Percentiles rank a stretch among this genome's conserved stretches.
Conservation (phyloP, 768 basidiomycete species). For the Leccinellum rugosiceps region DNA sequence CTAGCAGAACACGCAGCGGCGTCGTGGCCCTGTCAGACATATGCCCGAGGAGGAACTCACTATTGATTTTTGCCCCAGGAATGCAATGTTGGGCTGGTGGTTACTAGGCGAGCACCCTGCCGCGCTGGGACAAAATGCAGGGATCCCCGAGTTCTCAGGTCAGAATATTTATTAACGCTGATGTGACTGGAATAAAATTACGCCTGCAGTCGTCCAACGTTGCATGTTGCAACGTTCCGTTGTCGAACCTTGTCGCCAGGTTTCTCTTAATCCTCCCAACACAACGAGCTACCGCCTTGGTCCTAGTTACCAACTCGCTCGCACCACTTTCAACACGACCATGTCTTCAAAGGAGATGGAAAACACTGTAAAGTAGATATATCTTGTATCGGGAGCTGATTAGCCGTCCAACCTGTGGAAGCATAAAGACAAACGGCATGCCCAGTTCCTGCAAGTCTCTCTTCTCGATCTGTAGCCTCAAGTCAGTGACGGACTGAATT, state of each 20-base stretch:
- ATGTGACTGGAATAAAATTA: not conserved
- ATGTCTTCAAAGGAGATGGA: not conserved
- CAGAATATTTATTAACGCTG: not conserved
- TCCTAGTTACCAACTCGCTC: not conserved
- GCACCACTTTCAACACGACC: not conserved
- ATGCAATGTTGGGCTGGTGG: not conserved
- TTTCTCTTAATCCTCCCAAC: not conserved
- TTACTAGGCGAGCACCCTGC: not conserved
- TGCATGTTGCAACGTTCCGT: not conserved
- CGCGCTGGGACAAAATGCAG: not conserved
- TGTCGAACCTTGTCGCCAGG: not conserved
- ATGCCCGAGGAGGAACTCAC: conserved; percentile 13
- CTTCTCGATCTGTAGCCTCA: conserved; percentile 43
- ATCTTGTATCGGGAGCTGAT: conserved; percentile 61
- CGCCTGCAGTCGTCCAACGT: not conserved
- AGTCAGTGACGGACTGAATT: conserved; percentile 9
- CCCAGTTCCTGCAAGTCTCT: conserved; percentile 56
- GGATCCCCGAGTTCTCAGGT: not conserved
- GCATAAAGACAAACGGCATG: conserved; percentile 56
- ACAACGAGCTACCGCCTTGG: not conserved
- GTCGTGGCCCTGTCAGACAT: conserved; percentile 14
- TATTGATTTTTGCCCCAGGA: conserved; percentile 14
- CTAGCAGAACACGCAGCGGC: conserved; percentile 23
- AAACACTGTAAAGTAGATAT: not conserved
- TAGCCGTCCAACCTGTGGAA: conserved; percentile 55